Conservation (phyloP, 2,329 filamentous ascomycete species). For the Fusarium redolens region DNA sequence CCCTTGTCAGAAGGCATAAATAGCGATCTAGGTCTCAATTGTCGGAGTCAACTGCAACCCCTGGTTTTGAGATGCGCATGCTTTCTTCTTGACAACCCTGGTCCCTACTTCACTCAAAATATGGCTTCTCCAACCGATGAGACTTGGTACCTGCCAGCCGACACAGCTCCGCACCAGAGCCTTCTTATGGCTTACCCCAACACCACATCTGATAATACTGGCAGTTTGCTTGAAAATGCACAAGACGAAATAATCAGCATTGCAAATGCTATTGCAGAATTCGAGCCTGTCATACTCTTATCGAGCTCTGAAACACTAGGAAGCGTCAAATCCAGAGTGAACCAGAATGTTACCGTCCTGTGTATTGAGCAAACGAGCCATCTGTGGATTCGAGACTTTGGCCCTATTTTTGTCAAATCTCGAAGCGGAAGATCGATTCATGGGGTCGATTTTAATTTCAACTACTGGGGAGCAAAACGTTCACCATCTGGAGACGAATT, state of each 20-base stretch:
- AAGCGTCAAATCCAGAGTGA: background rate
- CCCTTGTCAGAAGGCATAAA: no score
- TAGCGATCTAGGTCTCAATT: no score
- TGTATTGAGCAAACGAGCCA: background rate
- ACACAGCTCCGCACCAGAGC: no score
- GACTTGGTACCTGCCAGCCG: no score
- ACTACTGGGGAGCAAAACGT: background rate
- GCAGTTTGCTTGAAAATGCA: background rate
- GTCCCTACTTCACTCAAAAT: no score
- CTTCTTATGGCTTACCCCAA: conserved; percentile 11
- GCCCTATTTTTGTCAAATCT: background rate
- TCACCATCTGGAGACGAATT: background rate
- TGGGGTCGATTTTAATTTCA: background rate
- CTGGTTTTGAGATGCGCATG: no score
- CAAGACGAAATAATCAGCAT: background rate
- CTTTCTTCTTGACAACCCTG: no score
- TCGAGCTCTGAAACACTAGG: background rate
- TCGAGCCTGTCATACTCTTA: background rate
- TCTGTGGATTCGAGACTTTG: background rate
- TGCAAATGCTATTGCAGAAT: background rate
- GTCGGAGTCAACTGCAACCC: no score
- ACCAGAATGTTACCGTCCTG: background rate
- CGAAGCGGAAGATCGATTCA: background rate
- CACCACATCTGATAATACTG: background rate
- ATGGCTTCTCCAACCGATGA: no score